Evolutionary conservation across 176 grass and related monocot species (phyloP).

Genomic region (Oryza australiensis): DNA sequence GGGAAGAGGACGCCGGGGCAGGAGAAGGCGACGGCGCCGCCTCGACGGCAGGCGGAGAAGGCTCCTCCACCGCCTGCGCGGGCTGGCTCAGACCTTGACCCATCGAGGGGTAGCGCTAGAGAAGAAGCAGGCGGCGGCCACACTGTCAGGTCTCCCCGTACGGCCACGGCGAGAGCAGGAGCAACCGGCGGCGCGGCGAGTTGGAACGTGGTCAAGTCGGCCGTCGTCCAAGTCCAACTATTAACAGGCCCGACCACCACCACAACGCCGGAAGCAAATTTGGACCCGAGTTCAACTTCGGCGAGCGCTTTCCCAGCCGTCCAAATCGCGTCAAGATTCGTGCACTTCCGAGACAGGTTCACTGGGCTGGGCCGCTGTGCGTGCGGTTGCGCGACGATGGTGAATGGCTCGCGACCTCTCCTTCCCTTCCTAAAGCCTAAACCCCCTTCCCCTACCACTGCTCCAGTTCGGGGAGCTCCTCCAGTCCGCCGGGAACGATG

Average conservation of each 20-base stretch:
- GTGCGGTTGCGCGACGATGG: background rate
- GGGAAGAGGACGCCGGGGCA: slow-evolving; percentile 29
- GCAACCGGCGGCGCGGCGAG: background rate
- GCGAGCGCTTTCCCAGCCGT: background rate
- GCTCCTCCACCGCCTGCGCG: background rate
- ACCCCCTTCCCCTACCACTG: slow-evolving; percentile 14
- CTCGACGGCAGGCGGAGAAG: slow-evolving; percentile 17
- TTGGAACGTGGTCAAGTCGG: slow-evolving; percentile 18
- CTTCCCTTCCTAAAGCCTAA: background rate
- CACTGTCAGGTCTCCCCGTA: background rate
- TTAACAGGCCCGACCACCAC: background rate
- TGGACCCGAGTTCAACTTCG: slow-evolving; percentile 16
- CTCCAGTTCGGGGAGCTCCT: background rate
- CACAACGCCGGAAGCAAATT: slow-evolving; percentile 7
- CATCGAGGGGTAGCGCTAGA: slow-evolving; percentile 17
- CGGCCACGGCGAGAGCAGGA: background rate
- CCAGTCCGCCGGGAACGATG: slow-evolving; percentile 31
- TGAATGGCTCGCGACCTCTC: background rate
- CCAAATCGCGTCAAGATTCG: slow-evolving; percentile 15
- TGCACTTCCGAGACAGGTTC: background rate
- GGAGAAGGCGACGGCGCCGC: slow-evolving; percentile 30
- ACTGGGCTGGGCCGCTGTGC: background rate
- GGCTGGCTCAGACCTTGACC: slow-evolving; percentile 43
- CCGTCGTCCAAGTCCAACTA: background rate
- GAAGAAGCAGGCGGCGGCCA: background rate